Conservation (phyloP, 129 eudicot genomes). For the Pittosporum tobira region DNA sequence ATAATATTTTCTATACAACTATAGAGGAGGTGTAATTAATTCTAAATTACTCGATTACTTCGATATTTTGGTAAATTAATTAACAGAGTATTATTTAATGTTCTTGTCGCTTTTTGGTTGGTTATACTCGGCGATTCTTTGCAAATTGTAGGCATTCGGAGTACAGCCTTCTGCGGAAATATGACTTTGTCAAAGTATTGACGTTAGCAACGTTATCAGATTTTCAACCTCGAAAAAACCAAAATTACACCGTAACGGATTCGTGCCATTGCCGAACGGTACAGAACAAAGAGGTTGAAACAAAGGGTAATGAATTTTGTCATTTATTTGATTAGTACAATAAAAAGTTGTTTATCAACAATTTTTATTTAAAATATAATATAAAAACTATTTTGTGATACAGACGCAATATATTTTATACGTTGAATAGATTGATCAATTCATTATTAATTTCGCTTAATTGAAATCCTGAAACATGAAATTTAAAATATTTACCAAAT, state of each 20-base stretch:
- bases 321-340: too few species aligned
- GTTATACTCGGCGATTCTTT: not conserved
- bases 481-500: too few species aligned
- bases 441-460: slow-evolving; percentile 13
- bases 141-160: slow-evolving; percentile 2
- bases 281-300: slow-evolving; percentile 23
- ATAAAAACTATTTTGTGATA: too few species aligned
- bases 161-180: slow-evolving; percentile 7
- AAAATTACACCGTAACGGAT: not conserved
- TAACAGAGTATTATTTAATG: not conserved
- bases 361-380: too few species aligned
- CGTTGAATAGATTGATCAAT: too few species aligned
- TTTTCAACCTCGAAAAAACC: not conserved
- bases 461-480: too few species aligned
- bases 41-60: not conserved
- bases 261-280: slow-evolving; percentile 18
- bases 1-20: too few species aligned
- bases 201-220: too few species aligned
- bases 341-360: too few species aligned
- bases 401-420: too few species aligned
- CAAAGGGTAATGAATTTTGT: slow-evolving; percentile 25
- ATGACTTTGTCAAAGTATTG: slow-evolving; percentile 10
- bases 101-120: not conserved
- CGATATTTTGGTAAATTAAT: not conserved
- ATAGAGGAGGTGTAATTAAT: too few species aligned